Evolutionary conservation across 2,329 filamentous ascomycete species (phyloP).

Genomic region (Exserohilum rostratum): DNA sequence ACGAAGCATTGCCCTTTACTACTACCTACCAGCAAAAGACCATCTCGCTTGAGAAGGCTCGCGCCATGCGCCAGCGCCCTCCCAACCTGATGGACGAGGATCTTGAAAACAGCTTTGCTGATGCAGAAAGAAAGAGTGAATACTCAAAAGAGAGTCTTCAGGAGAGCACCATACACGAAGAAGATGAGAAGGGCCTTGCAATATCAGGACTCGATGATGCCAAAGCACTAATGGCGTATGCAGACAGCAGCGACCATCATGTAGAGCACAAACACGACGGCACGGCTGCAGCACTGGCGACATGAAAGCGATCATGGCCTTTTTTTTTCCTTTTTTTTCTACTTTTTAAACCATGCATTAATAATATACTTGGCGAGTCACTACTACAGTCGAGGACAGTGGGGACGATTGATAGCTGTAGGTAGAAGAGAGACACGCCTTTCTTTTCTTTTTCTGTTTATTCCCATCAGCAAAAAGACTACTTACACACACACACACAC

Average conservation of each 20-base stretch:
- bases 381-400: neutral
- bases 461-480: too few species aligned
- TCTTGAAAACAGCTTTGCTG: slow-evolving; percentile 37
- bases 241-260: slow-evolving; percentile 29
- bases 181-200: slow-evolving; percentile 48
- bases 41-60: slow-evolving; percentile 87
- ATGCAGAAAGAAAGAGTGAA: slow-evolving; percentile 37
- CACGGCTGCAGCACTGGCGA: slow-evolving; percentile 9
- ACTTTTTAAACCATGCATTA: slow-evolving; percentile 4
- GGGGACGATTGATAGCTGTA: neutral
- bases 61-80: slow-evolving; percentile 84
- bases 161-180: slow-evolving; percentile 45
- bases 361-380: neutral
- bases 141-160: slow-evolving; percentile 45
- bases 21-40: slow-evolving; percentile 98
- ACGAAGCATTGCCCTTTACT: slow-evolving; percentile 76
- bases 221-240: slow-evolving; percentile 43
- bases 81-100: slow-evolving; percentile 77
- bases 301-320: neutral
- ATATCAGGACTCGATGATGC: slow-evolving; percentile 47
- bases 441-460: neutral
- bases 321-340: neutral
- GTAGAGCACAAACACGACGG: slow-evolving; percentile 14
- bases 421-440: neutral
- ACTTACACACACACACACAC: too few species aligned